Base-by-base conservation (phyloP, 2,329 filamentous ascomycete genomes). In the Escovopsis sp. region DNA sequence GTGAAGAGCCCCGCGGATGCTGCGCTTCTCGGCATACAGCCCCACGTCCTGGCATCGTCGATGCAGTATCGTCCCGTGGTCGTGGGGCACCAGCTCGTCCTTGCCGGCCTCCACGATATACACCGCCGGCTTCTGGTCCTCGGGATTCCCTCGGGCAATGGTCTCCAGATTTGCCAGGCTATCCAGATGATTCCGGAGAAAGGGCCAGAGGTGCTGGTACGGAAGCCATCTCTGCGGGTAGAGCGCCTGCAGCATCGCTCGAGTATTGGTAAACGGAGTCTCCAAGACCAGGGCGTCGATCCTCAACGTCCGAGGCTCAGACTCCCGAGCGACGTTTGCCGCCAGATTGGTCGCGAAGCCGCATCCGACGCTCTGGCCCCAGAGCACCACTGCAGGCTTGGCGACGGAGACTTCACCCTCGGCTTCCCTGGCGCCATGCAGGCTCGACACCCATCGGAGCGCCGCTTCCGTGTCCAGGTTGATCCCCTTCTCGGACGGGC, bases 181-280 rank as follows among this genome's bases (percentile, higher is more conserved):
- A 48, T 78, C 70, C 31, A 78, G 59, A 34, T 74, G 70, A 45
- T 71, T 87, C 49, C 81, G 69, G 10, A 88, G 65, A 53, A 88
- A 87, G 0, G 79, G 80, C 67, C 76, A 76, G 0, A 89, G 66
- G 54, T 88, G 77, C 37, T 73, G 72, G 55, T 89, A 89, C 0
- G 84, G 84, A 7, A 88, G 63, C 81, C 83, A 88, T 50, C 74
- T 82, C 50, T 87, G 81, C 1, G 83, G 83, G 53, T 88, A 89
- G 3, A 89, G 58, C 1, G 74, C 76, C 35, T 72, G 62, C 6
- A 89, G 65, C 81, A 89, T 86, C 14, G 71, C 72, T 44, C 72
- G 68, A 42, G 84, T 72, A 35, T 76, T 83, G 1, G 79, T 72
- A 47, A 87, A 87, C 0, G 84, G 83, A 0, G 84, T 87, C 54